These are phyloP conservation scores for Moesziomyces aphidis DNA, from an alignment of 1,284 basidiomycete genomes.

Conservation along the genomic window DNA sequence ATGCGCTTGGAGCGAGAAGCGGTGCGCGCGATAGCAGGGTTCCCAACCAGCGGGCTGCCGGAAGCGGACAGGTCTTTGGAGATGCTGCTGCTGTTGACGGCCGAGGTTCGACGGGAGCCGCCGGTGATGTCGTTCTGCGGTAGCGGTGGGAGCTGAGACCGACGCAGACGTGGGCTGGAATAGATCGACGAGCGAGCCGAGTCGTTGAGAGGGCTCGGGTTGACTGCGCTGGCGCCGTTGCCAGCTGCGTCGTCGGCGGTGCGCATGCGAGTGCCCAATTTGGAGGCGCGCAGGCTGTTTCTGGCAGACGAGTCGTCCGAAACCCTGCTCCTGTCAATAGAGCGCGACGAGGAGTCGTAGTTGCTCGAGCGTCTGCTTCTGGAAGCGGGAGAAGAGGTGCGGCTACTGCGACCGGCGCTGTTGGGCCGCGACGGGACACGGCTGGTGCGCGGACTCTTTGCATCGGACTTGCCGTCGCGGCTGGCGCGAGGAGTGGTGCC, in stretches of 20 bases:
- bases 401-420: constrained; percentile 50
- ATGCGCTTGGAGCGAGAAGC: constrained; percentile 39
- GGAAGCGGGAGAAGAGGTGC: constrained; percentile 45
- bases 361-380: constrained; percentile 43
- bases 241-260: constrained; percentile 15
- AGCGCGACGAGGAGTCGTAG: constrained; percentile 39
- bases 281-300: constrained; percentile 40
- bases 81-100: constrained; percentile 6
- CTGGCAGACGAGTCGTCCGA: constrained; percentile 24
- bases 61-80: constrained; percentile 17
- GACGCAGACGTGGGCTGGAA: constrained; percentile 50
- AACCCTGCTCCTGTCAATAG: constrained; percentile 24
- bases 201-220: constrained; percentile 12
- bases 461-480: constrained; percentile 37
- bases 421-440: constrained; percentile 42
- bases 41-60: constrained; percentile 21
- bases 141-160: constrained; percentile 53
- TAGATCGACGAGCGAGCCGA: constrained; percentile 29
- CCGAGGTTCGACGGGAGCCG: constrained; percentile 28
- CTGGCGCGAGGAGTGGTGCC: constrained; percentile 71
- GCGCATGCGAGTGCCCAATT: constrained; percentile 29
- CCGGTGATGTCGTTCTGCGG: constrained; percentile 48
- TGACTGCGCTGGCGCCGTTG: not conserved
- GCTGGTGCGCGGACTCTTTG: constrained; percentile 53
- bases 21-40: constrained; percentile 14